phyloP scores from a whole-genome alignment of 2,329 filamentous ascomycete species.

The Tolypocladium capitatum region DNA sequence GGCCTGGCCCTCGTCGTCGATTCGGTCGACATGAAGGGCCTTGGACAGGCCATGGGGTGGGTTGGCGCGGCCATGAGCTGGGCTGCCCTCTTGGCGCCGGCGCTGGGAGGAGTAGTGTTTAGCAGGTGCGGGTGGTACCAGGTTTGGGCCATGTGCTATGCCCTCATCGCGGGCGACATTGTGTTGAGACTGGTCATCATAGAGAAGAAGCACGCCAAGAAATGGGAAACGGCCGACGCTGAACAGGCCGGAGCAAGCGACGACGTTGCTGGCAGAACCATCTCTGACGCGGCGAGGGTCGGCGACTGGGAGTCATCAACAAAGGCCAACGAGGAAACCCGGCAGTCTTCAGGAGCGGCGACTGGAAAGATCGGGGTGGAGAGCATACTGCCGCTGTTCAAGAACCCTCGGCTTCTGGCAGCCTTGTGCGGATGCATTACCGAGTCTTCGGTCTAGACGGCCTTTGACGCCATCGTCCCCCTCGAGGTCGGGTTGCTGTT shows the following conservation, averaged over 20 bases:
- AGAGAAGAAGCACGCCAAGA: slow-evolving; percentile 17
- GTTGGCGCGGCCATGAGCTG: slow-evolving; percentile 19
- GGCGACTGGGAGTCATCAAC: background rate
- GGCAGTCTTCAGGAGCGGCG: too few relatives aligned
- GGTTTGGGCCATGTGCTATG: slow-evolving; percentile 23
- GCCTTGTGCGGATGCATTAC: slow-evolving; percentile 21
- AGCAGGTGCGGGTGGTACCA: slow-evolving; percentile 18
- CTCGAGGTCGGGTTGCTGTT: slow-evolving; percentile 16
- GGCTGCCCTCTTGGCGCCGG: slow-evolving; percentile 17
- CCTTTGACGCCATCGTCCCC: slow-evolving; percentile 21
- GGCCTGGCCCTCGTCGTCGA: slow-evolving; percentile 22
- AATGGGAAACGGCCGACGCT: slow-evolving; percentile 8
- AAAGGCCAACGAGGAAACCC: background rate
- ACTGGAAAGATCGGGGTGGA: background rate
- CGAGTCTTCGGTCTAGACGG: slow-evolving; percentile 17
- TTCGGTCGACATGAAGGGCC: slow-evolving; percentile 15
- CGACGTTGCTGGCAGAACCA: background rate
- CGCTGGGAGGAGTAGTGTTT: slow-evolving; percentile 21
- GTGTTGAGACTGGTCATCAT: slow-evolving; percentile 18
- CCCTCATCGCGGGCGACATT: slow-evolving; percentile 18
- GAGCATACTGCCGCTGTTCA: slow-evolving; percentile 13
- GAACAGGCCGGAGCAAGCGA: background rate
- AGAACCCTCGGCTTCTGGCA: slow-evolving; percentile 17
- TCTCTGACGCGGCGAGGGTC: background rate
- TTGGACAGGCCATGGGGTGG: slow-evolving; percentile 20